Base-by-base conservation (phyloP, 2,329 filamentous ascomycete species). In the Monilinia polystroma region DNA sequence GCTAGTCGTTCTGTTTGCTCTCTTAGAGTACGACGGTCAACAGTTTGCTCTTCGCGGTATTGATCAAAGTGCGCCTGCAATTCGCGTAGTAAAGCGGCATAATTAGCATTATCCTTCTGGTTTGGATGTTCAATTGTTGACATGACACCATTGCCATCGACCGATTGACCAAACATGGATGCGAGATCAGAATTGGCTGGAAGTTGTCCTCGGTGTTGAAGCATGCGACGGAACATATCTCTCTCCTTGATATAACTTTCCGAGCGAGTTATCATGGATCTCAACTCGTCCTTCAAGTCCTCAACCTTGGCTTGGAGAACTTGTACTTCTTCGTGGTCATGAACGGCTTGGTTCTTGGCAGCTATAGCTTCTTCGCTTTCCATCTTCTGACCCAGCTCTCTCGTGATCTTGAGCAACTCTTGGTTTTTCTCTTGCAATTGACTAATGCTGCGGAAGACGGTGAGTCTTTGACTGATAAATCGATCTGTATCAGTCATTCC, bases 211-310 rank as follows among this genome's bases (percentile, higher is more conserved):
- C 87, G 84, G 69, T 95, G 91, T 72, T 94, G 91, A 41, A 97
- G 85, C 82, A 98, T 93, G 63, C 93, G 92, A 29, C 94, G 89
- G 88, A 97, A 98, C 87, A 97, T 97, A 76, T 99, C 94, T 69
- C 95, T 89, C 80, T 99, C 95, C 73, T 93, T 92, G 76, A 95
- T 92, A 77, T 96, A 97, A 77, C 92, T 96, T 80, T 97, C 92
- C 70, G 93, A 91, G 67, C 93, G 91, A 41, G 90, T 87, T 54
- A 90, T 87, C 71, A 97, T 89, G 16, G 90, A 90, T 72, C 89
- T 87, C 63, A 96, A 87, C 76, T 97, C 93, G 70, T 97, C 94
- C 67, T 92, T 88, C 77, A 88, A 94, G 77, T 90, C 87, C 71
- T 89, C 84, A 32, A 96, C 84, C 71, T 92, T 88, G 64, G 89